These are phyloP conservation scores for Niebla homalea DNA, from an alignment of 495 filamentous ascomycete genomes.

Conservation along the genomic window DNA sequence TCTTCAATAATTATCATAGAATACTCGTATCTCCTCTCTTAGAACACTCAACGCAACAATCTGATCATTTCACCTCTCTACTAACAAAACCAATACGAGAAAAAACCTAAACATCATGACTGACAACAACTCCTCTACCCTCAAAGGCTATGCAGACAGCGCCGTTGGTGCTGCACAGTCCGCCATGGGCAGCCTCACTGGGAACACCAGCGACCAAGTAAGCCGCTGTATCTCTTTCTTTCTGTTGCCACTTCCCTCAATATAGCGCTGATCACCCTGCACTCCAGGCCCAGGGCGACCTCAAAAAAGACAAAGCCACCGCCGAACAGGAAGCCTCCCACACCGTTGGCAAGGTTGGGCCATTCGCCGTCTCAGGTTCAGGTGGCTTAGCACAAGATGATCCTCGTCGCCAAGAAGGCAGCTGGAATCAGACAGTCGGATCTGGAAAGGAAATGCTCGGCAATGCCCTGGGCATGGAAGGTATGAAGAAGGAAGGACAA, in stretches of 20 bases:
- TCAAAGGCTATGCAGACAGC: constrained; percentile 71
- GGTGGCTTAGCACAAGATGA: constrained; percentile 63
- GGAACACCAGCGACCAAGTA: constrained; percentile 56
- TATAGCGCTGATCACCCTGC: not conserved
- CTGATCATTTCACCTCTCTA: too few species aligned
- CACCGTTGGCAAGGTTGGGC: constrained; percentile 56
- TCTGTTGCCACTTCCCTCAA: not conserved
- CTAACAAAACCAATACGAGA: too few species aligned
- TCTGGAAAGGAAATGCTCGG: constrained; percentile 74
- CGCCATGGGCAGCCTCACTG: constrained; percentile 59
- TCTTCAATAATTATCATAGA: too few species aligned
- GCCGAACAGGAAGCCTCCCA: constrained; percentile 57
- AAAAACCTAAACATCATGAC: constrained; percentile 36
- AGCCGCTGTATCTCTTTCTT: not conserved
- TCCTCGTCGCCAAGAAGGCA: constrained; percentile 54
- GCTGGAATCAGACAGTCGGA: constrained; percentile 79
- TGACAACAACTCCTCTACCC: constrained; percentile 55
- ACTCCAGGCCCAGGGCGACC: constrained; percentile 35
- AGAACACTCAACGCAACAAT: too few species aligned
- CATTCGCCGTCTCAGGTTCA: constrained; percentile 50
- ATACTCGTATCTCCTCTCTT: too few species aligned
- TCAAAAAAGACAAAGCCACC: constrained; percentile 46
- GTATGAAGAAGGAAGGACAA: constrained; percentile 55
- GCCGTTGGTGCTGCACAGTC: constrained; percentile 61
- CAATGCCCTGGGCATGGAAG: constrained; percentile 59